Evolutionary conservation across 140 eudicot genomes (phyloP), one percentile per base, ranked within the genome.

Genomic region (Bidens hawaiensis): DNA sequence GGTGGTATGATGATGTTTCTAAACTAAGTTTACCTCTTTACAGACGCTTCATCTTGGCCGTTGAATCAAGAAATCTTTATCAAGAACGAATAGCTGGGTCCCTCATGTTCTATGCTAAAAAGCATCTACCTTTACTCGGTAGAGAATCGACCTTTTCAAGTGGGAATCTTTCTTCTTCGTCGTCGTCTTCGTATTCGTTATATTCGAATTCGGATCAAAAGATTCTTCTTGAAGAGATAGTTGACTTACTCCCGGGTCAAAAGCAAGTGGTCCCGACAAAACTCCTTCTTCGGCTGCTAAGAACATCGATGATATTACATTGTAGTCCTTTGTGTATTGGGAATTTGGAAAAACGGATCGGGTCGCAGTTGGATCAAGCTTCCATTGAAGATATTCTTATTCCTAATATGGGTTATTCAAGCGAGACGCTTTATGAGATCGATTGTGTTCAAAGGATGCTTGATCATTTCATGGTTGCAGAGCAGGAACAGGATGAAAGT

Each of bases 371-470:
- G 74, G 84, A 85, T 64, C 79, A 85, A 74, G 86, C 89, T 12
- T 62, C 72, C 7, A 73, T 79, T n/a, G 86, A 74, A 53, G 94
- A 85, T 76, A 80, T 85, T 52, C 71, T 82, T n/a, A 82, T 85
- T 52, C 94, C 89, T 8, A 85, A 79, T 34, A 76, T 75, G 71
- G 89, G 83, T 13, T 67, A 79, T 67, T 66, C 89, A 6, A 72
- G 73, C 13, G 94, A 85, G 76, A 85, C 86, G 49, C 80, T 85
- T 34, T 85, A 85, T 68, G 86, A 82, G 60, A 74, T 74, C 1
- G 94, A 85, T 61, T 79, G 86, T 54, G 82, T 85, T 40, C 94
- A 85, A 62, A 64, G 89, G 71, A 85, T 85, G 4, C 81, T 85
- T 49, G 79, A 76, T 63, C 79, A 82, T 66, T 85, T 85, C 77